Evolutionary conservation across 768 basidiomycete genomes (phyloP).

Genomic region (Russula earlei): DNA sequence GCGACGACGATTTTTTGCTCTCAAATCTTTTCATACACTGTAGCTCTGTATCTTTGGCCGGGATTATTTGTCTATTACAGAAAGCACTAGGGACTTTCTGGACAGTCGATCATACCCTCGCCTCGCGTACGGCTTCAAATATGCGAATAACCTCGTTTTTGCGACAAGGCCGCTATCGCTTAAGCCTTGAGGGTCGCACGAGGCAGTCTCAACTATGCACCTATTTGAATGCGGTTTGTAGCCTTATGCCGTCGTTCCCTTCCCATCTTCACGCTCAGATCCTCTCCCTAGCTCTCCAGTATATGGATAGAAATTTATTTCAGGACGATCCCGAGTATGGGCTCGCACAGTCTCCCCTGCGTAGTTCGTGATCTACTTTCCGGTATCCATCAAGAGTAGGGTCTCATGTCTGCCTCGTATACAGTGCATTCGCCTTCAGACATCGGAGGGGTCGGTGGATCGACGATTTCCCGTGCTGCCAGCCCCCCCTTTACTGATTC

Average conservation of each 20-base stretch:
- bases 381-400: not conserved
- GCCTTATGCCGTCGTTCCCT: too few species aligned
- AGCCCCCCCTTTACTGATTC: not conserved
- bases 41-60: too few species aligned
- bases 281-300: not conserved
- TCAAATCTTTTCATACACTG: too few species aligned
- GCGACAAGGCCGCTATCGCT: too few species aligned
- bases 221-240: not conserved
- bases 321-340: conserved; percentile 1
- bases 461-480: not conserved
- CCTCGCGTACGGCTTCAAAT: too few species aligned
- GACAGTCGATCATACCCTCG: too few species aligned
- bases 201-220: too few species aligned
- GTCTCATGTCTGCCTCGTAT: not conserved
- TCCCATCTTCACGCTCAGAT: not conserved
- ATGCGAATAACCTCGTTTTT: too few species aligned
- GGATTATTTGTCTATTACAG: too few species aligned
- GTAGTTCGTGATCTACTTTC: not conserved
- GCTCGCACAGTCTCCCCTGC: not conserved
- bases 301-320: not conserved
- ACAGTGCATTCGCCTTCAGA: not conserved
- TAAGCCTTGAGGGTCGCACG: too few species aligned
- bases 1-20: too few species aligned
- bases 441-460: not conserved
- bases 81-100: too few species aligned